phyloP scores from a whole-genome alignment of 148 eudicot genomes.

The Suaeda aralocaspica region DNA sequence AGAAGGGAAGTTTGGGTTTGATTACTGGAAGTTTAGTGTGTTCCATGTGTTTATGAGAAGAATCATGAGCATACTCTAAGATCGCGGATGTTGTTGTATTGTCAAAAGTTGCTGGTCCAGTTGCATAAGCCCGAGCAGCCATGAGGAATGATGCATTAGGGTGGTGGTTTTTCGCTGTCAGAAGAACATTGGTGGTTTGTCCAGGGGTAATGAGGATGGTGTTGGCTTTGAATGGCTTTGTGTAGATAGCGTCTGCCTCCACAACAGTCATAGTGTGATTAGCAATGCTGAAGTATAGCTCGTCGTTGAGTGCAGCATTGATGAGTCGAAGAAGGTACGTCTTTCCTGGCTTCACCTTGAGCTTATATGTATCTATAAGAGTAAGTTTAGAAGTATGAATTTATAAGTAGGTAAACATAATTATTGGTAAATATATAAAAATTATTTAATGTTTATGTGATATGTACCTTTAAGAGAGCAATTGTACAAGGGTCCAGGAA shows the following conservation, averaged over 20 bases:
- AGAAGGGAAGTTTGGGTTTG: slow-evolving; percentile 25
- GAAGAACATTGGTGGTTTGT: slow-evolving; percentile 31
- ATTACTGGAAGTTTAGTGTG: background rate
- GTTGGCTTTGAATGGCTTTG: slow-evolving; percentile 23
- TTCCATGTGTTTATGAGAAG: background rate
- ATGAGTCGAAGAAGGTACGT: slow-evolving; percentile 32
- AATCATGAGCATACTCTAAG: slow-evolving; percentile 17
- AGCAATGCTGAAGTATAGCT: slow-evolving; percentile 30
- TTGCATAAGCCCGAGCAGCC: slow-evolving; percentile 25
- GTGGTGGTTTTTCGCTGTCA: slow-evolving; percentile 7
- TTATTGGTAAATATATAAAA: too few relatives aligned
- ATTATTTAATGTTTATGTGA: background rate
- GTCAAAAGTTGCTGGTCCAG: slow-evolving; percentile 23
- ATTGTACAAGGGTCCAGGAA: slow-evolving; percentile 30
- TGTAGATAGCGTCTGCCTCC: slow-evolving; percentile 28
- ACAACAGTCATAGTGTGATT: slow-evolving; percentile 27
- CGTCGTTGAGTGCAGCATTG: slow-evolving; percentile 36
- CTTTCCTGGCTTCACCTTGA: slow-evolving; percentile 28
- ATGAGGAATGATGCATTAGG: slow-evolving; percentile 19
- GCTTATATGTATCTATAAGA: slow-evolving; percentile 19
- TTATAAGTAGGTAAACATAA: background rate
- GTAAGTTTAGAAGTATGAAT: background rate
- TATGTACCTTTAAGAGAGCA: slow-evolving; percentile 24
- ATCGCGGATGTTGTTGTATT: slow-evolving; percentile 22
- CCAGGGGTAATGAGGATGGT: slow-evolving; percentile 28